These are phyloP conservation scores for Amanita thiersii DNA, from an alignment of 768 basidiomycete species.

Conservation along the genomic window DNA sequence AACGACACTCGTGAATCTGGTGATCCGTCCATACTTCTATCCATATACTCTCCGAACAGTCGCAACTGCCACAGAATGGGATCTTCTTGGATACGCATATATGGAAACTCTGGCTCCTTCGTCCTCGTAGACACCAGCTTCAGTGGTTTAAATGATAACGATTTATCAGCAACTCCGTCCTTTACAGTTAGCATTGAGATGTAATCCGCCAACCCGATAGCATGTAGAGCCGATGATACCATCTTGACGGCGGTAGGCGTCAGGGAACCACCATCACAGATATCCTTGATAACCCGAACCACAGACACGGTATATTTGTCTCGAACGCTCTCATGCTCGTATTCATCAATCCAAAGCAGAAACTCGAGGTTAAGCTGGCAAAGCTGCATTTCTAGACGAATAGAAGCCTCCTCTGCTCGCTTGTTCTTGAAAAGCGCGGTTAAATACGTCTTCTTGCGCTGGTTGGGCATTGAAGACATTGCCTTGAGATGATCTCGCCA, in stretches of 20 bases:
- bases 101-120: slow-evolving; percentile 29
- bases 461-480: slow-evolving; percentile 23
- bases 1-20: slow-evolving; percentile 52
- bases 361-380: slow-evolving; percentile 47
- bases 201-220: slow-evolving; percentile 41
- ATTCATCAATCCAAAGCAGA: slow-evolving; percentile 41
- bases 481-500: slow-evolving; percentile 39
- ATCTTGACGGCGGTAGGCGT: slow-evolving; percentile 25
- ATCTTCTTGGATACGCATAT: slow-evolving; percentile 49
- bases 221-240: slow-evolving; percentile 29
- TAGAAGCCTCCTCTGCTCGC: slow-evolving; percentile 29
- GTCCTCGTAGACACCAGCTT: slow-evolving; percentile 45
- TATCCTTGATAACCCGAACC: slow-evolving; percentile 40
- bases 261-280: slow-evolving; percentile 27
- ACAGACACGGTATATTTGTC: slow-evolving; percentile 40
- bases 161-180: slow-evolving; percentile 15
- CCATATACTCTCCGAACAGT: slow-evolving; percentile 67
- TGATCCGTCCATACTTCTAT: slow-evolving; percentile 59
- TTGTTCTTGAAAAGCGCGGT: slow-evolving; percentile 36
- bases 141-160: slow-evolving; percentile 42
- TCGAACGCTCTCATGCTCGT: slow-evolving; percentile 27
- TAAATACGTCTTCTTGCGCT: slow-evolving; percentile 24
- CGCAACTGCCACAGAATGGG: slow-evolving; percentile 61
- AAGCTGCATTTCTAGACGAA: slow-evolving; percentile 43
- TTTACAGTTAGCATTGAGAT: slow-evolving; percentile 15